These are phyloP conservation scores for Lasiodiplodia theobromae DNA, from an alignment of 2,329 filamentous ascomycete genomes.

Conservation along the genomic window DNA sequence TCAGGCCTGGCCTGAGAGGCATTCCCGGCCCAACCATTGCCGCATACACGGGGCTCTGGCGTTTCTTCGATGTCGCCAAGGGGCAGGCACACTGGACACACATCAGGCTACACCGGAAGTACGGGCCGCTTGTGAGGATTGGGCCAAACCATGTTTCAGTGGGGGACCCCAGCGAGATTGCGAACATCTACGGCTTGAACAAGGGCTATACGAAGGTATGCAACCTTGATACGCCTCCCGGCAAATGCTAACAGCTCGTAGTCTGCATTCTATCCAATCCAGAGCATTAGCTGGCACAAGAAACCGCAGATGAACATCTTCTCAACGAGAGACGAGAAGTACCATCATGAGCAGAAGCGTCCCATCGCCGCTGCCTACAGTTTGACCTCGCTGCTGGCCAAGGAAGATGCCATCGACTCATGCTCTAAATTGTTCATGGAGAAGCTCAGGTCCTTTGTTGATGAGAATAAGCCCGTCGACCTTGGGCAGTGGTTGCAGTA, in stretches of 20 bases:
- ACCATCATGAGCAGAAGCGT: slow-evolving; percentile 51
- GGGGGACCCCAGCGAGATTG: slow-evolving; percentile 75
- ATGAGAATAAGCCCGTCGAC: slow-evolving; percentile 35
- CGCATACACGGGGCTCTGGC: slow-evolving; percentile 76
- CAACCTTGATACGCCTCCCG: neutral
- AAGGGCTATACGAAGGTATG: slow-evolving; percentile 49
- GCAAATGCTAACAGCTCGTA: slow-evolving; percentile 4
- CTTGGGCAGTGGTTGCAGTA: slow-evolving; percentile 42
- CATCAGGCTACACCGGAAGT: slow-evolving; percentile 71
- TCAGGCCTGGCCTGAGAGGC: slow-evolving; percentile 33
- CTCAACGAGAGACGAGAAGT: slow-evolving; percentile 48
- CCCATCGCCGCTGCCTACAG: slow-evolving; percentile 51
- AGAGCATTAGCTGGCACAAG: slow-evolving; percentile 35
- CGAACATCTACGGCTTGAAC: slow-evolving; percentile 69
- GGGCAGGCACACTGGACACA: slow-evolving; percentile 62
- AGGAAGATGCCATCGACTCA: slow-evolving; percentile 37
- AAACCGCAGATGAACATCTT: slow-evolving; percentile 42
- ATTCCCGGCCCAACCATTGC: slow-evolving; percentile 68
- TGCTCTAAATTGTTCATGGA: slow-evolving; percentile 38
- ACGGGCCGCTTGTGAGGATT: slow-evolving; percentile 78
- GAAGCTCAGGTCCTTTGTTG: slow-evolving; percentile 35
- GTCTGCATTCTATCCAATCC: slow-evolving; percentile 41
- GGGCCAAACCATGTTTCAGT: slow-evolving; percentile 82
- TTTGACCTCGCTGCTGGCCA: slow-evolving; percentile 50
- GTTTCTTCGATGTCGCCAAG: slow-evolving; percentile 65